A percentile compares a stretch with the other conserved stretches of the same genome.
These are phyloP conservation scores for Beauveria sp. DNA, from an alignment of 2,329 filamentous ascomycete species.

Conservation along the genomic window DNA sequence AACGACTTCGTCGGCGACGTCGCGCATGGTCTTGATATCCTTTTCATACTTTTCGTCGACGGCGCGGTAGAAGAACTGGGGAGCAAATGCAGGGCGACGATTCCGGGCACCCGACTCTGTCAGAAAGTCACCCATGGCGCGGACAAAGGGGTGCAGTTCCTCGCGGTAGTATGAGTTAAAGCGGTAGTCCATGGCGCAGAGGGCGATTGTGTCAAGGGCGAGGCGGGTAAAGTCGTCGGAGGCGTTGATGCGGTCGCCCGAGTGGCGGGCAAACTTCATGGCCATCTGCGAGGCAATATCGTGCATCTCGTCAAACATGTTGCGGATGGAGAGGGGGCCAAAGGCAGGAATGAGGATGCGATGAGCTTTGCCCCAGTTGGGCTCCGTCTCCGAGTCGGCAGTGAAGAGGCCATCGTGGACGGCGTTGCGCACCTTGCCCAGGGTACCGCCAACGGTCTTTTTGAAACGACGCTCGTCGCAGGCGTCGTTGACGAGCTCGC, in stretches of 20 bases:
- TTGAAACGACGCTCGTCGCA: conserved; percentile 60
- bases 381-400: conserved; percentile 35
- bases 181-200: conserved; percentile 63
- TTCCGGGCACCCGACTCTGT: conserved; percentile 45
- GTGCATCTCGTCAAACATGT: conserved; percentile 63
- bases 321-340: conserved; percentile 57
- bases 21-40: conserved; percentile 48
- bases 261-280: conserved; percentile 59
- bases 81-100: conserved; percentile 36
- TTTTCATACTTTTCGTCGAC: conserved; percentile 42
- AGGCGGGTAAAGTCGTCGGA: conserved; percentile 66
- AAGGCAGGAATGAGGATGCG: conserved; percentile 61
- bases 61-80: conserved; percentile 41
- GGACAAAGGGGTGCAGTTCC: conserved; percentile 61
- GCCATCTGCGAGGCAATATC: conserved; percentile 59
- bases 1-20: conserved; percentile 53
- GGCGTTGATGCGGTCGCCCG: conserved; percentile 50
- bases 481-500: conserved; percentile 52
- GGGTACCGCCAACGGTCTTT: conserved; percentile 44
- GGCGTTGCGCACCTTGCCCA: conserved; percentile 47
- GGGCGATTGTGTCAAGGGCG: conserved; percentile 62
- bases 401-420: conserved; percentile 62
- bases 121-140: conserved; percentile 59
- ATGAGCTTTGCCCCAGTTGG: conserved; percentile 62
- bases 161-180: conserved; percentile 71